Percentiles rank a stretch among this genome's conserved stretches.
Evolutionary conservation across 345 rosid species (phyloP).

Genomic region (Cardamine chenopodiifolia): DNA sequence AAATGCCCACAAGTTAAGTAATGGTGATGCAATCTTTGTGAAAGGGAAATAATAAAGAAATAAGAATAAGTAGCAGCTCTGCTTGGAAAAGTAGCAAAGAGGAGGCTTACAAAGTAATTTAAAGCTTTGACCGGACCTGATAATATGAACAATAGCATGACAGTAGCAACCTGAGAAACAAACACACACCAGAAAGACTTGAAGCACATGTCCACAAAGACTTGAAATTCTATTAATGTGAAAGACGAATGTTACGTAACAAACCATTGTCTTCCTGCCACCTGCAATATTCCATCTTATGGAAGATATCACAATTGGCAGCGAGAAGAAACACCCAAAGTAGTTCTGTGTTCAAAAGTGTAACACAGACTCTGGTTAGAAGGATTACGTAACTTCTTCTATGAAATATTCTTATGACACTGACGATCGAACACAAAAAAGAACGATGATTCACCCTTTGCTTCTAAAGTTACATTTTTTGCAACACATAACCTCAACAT

Average conservation of each 20-base stretch:
- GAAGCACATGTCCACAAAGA: constrained; percentile 11
- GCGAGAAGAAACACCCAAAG: constrained; percentile 91
- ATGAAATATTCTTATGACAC: background rate
- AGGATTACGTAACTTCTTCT: background rate
- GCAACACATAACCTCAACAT: background rate
- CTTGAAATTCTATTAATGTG: constrained; percentile 6
- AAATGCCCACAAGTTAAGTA: constrained; percentile 7
- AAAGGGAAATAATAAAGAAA: background rate
- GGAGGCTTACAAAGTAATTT: constrained; percentile 72
- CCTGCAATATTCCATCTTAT: constrained; percentile 90
- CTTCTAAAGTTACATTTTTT: constrained; percentile 12
- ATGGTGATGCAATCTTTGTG: constrained; percentile 5
- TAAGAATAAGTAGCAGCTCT: constrained; percentile 2
- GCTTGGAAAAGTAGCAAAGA: background rate
- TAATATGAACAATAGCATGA: constrained; percentile 77
- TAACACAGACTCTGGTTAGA: background rate
- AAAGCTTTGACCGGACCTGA: constrained; percentile 92
- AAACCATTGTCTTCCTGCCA: constrained; percentile 94
- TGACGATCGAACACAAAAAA: background rate
- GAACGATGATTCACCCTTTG: constrained; percentile 1
- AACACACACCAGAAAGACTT: constrained; percentile 27
- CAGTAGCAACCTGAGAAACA: constrained; percentile 77
- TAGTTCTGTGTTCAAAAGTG: constrained; percentile 63
- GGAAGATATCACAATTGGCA: constrained; percentile 87
- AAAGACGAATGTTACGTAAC: constrained; percentile 25